These are phyloP conservation scores for Durio zibethinus DNA, from an alignment of 345 rosid species.

Conservation along the genomic window DNA sequence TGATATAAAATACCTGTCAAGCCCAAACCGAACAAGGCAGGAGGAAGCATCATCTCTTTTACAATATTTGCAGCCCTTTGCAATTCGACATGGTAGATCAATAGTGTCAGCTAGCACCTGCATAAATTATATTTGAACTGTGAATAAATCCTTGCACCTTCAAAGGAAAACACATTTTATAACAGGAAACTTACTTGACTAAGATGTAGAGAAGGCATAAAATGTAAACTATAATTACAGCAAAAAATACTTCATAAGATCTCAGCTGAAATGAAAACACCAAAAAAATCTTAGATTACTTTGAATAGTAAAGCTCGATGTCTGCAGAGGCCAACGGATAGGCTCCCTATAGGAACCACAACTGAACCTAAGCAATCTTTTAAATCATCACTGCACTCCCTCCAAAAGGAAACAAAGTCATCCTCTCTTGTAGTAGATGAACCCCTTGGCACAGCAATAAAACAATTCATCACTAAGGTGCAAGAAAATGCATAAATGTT, in stretches of 20 bases:
- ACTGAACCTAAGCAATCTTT: slow-evolving; percentile 82
- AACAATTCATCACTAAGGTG: slow-evolving; percentile 26
- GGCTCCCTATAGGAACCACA: slow-evolving; percentile 89
- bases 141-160: slow-evolving; percentile 8
- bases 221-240: neutral
- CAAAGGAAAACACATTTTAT: slow-evolving; percentile 1
- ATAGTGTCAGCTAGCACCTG: slow-evolving; percentile 92
- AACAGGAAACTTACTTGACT: neutral
- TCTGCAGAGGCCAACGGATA: slow-evolving; percentile 90
- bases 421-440: slow-evolving; percentile 62
- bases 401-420: slow-evolving; percentile 66
- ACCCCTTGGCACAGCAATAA: slow-evolving; percentile 56
- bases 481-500: slow-evolving; percentile 10
- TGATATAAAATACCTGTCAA: slow-evolving; percentile 56
- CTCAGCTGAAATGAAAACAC: slow-evolving; percentile 1
- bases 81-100: slow-evolving; percentile 98
- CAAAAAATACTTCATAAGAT: neutral
- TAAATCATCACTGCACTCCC: slow-evolving; percentile 68
- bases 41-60: slow-evolving; percentile 84
- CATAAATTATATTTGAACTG: slow-evolving; percentile 22
- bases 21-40: slow-evolving; percentile 92
- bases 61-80: slow-evolving; percentile 95
- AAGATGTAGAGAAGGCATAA: neutral
- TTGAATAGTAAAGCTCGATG: slow-evolving; percentile 95
- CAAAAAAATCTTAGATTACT: slow-evolving; percentile 39